A percentile compares a stretch with the other conserved stretches of the same genome.
Evolutionary conservation across 768 basidiomycete species (phyloP).

Genomic region (Hemileccinum impolitum): DNA sequence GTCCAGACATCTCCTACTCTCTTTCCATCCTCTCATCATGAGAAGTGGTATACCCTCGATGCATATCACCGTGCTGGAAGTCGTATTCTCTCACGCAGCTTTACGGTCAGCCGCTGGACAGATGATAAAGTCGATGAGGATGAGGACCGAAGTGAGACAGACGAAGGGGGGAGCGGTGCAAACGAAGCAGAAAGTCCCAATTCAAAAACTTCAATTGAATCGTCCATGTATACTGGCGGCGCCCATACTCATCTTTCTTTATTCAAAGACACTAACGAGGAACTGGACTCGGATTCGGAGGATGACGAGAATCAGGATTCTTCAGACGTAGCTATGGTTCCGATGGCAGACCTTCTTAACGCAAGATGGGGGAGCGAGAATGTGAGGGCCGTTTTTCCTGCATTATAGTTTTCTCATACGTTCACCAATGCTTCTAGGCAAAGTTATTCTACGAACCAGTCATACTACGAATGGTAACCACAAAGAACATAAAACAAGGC

Average conservation of each 20-base stretch:
- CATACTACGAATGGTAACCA: slow-evolving; percentile 76
- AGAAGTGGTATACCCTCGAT: slow-evolving; percentile 58
- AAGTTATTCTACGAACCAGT: slow-evolving; percentile 78
- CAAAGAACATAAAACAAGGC: slow-evolving; percentile 66
- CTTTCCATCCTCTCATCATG: slow-evolving; percentile 53
- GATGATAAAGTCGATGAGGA: slow-evolving; percentile 27
- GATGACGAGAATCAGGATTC: slow-evolving; percentile 51
- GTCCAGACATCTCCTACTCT: slow-evolving; percentile 64
- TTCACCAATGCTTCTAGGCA: slow-evolving; percentile 46
- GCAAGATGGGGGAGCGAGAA: slow-evolving; percentile 84
- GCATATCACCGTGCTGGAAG: slow-evolving; percentile 89
- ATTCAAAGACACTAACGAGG: slow-evolving; percentile 16
- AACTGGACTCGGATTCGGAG: slow-evolving; percentile 40
- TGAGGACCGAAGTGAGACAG: slow-evolving; percentile 16
- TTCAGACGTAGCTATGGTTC: slow-evolving; percentile 83
- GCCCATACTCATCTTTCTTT: slow-evolving; percentile 1
- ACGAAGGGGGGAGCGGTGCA: slow-evolving; percentile 34
- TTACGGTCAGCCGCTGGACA: slow-evolving; percentile 69
- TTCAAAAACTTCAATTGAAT: slow-evolving; percentile 11
- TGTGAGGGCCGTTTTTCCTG: slow-evolving; percentile 39
- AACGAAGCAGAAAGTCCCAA: slow-evolving; percentile 33
- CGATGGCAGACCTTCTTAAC: slow-evolving; percentile 95
- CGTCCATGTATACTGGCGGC: slow-evolving; percentile 33
- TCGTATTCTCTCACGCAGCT: slow-evolving; percentile 88
- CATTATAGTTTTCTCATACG: not conserved